Base-by-base conservation (phyloP, 192 early-diverging fungal species). In the Obelidium mucronatum region DNA sequence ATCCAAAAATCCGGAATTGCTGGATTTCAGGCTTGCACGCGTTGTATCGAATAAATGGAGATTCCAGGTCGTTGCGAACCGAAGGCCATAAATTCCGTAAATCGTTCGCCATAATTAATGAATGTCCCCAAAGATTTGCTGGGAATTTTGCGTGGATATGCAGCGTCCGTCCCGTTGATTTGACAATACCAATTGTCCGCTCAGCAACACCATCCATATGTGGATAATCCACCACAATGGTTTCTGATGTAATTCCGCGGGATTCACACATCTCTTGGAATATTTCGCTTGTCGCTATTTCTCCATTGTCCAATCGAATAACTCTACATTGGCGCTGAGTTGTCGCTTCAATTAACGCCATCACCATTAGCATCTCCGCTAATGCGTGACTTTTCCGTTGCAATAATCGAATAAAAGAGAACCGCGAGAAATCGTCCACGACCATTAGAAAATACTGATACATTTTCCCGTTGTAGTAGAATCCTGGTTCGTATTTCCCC, bases 161-260 rank as follows among this genome's bases (percentile, higher is more conserved):
- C 0, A 65, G 15, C 33, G 2, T 65, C 4, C 28, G 13, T 39
- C 33, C 24, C 2, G 37, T 40, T 0, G 2, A 1, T 40, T 65
- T 65, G 1, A 2, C 37, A 31, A n/a, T 26, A 39, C 63, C 63
- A 39, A 65, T 65, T 1, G 15, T 17, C 0, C 63, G 33, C 37
- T 65, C 63, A 37, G 63, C 63, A 35, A 65, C 39, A 40, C 31
- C 63, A 40, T 65, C 63, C 40, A 65, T 65, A 1, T 65, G 63
- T 22, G 40, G 63, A 39, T 65, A 65, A 39, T 65, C 15, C 2
- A 65, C 63, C 2, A 65, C 63, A 65, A 65, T 65, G 4, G 63
- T 65, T 65, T 65, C 63, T 0, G 37, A 26, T n/a, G 3, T 39
- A 6, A 65, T 65, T 11, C 63, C 63, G 13, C 28, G n/a, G 26